Evolutionary conservation across 2,329 filamentous ascomycete species (phyloP).

Genomic region (Fusarium sp.): DNA sequence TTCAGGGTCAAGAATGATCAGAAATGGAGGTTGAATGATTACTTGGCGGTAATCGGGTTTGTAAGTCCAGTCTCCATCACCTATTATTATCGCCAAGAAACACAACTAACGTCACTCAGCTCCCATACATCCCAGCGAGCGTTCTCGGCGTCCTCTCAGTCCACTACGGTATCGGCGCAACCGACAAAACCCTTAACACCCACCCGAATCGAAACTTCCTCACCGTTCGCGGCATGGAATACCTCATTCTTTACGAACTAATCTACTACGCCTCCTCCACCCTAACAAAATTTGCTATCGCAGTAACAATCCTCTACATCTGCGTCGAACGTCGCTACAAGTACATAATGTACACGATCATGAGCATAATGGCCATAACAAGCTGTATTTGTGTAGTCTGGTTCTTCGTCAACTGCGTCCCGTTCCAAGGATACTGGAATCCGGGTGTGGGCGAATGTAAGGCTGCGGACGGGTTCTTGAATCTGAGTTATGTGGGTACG

Average conservation of each 20-base stretch:
- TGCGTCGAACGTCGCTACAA: constrained; percentile 26
- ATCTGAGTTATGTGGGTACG: constrained; percentile 30
- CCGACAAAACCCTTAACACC: constrained; percentile 6
- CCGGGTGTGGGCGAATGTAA: constrained; percentile 20
- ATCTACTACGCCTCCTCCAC: constrained; percentile 23
- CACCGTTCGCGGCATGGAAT: constrained; percentile 23
- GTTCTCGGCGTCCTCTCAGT: constrained; percentile 14
- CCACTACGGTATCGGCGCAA: constrained; percentile 22
- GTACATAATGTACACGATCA: constrained; percentile 21
- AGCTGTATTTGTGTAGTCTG: constrained; percentile 6
- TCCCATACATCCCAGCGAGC: constrained; percentile 25
- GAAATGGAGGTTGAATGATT: constrained; percentile 29
- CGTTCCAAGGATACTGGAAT: constrained; percentile 27
- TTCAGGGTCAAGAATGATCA: not conserved
- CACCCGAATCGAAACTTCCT: constrained; percentile 16
- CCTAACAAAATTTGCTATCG: constrained; percentile 28
- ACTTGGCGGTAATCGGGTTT: constrained; percentile 21
- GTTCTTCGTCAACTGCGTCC: constrained; percentile 26
- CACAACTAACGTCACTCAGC: not conserved
- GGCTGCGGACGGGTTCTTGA: constrained; percentile 9
- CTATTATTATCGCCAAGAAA: too few species aligned
- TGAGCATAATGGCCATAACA: constrained; percentile 13
- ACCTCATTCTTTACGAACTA: constrained; percentile 21
- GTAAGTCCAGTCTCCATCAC: not conserved
- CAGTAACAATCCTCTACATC: constrained; percentile 28